Conservation (phyloP, 257 asterid genomes). For the Nicotiana benthamiana region DNA sequence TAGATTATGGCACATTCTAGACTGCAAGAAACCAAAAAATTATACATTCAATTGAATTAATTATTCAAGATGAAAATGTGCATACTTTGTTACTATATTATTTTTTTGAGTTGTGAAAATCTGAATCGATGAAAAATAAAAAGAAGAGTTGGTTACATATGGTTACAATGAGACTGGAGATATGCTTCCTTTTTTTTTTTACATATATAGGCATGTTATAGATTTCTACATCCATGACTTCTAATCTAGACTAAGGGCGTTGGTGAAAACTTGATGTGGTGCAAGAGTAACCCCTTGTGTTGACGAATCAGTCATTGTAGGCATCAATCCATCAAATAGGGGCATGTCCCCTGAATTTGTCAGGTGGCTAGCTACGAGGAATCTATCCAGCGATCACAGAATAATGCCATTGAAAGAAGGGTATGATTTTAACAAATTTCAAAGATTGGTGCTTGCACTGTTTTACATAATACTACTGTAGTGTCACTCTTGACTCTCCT, state of each 20-base stretch:
- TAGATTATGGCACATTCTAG: too few relatives aligned
- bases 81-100: too few relatives aligned
- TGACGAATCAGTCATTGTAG: conserved; percentile 59
- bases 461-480: neutral
- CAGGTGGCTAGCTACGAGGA: conserved; percentile 73
- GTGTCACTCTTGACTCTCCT: conserved; percentile 14
- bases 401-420: conserved; percentile 75
- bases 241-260: conserved; percentile 83
- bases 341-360: conserved; percentile 49
- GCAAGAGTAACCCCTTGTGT: conserved; percentile 72
- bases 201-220: conserved; percentile 66
- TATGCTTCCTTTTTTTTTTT: neutral
- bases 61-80: too few relatives aligned
- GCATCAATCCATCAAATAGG: conserved; percentile 42
- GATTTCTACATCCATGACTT: conserved; percentile 89
- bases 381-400: conserved; percentile 64
- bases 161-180: neutral
- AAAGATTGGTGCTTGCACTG: neutral
- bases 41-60: too few relatives aligned
- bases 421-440: conserved; percentile 19
- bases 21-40: too few relatives aligned
- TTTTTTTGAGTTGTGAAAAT: too few relatives aligned
- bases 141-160: too few relatives aligned
- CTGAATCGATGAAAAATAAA: too few relatives aligned
- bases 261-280: conserved; percentile 77